Conservation (phyloP, 2,329 filamentous ascomycete species). For the Tolypocladium cylindrosporum region DNA sequence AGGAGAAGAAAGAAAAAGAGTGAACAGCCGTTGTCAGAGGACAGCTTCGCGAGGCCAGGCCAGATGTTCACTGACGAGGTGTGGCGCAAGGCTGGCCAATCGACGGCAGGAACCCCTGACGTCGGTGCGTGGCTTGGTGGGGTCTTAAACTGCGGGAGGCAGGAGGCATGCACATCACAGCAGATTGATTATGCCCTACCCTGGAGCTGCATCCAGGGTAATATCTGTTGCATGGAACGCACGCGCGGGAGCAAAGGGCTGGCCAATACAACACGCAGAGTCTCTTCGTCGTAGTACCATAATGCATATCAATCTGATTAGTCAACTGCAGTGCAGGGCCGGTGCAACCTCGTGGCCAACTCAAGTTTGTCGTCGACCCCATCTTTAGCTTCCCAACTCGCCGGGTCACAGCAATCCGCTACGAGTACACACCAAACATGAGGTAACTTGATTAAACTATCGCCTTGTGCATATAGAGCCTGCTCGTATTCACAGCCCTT, state of each 20-base stretch:
- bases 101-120: neutral
- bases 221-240: neutral
- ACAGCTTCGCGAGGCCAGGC: conserved; percentile 1
- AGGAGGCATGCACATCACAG: neutral
- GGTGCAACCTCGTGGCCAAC: neutral
- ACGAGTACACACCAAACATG: no score
- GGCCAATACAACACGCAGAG: neutral
- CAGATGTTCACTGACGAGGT: neutral
- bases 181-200: neutral
- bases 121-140: neutral
- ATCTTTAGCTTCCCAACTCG: no score
- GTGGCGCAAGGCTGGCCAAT: neutral
- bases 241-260: neutral
- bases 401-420: no score
- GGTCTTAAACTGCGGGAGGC: neutral
- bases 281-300: neutral
- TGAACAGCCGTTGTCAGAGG: neutral
- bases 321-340: neutral
- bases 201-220: neutral
- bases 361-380: no score
- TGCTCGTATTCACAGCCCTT: no score
- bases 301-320: neutral
- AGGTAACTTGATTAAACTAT: no score
- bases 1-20: neutral
- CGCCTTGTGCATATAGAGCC: no score